phyloP scores from a whole-genome alignment of 495 filamentous ascomycete species.

The Xylaria intraflava region DNA sequence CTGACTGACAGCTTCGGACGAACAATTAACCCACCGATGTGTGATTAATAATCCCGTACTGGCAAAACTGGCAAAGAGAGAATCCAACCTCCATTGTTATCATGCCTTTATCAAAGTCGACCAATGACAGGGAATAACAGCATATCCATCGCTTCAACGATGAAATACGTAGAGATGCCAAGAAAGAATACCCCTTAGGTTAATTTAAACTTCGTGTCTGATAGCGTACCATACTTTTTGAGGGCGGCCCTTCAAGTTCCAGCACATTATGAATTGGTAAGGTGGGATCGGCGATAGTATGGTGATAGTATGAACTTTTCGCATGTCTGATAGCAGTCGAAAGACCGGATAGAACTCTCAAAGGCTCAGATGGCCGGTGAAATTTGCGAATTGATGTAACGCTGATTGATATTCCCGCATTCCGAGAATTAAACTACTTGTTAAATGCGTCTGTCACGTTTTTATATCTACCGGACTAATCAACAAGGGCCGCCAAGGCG shows the following conservation, averaged over 20 bases:
- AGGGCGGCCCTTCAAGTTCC: not conserved
- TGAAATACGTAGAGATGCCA: no score
- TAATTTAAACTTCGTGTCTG: slow-evolving; percentile 1
- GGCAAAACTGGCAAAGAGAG: no score
- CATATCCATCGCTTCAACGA: no score
- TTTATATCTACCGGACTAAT: slow-evolving; percentile 12
- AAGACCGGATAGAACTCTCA: slow-evolving; percentile 1
- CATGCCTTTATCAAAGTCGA: no score
- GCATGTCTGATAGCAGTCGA: not conserved
- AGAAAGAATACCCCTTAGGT: not conserved
- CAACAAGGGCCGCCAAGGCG: slow-evolving; percentile 3
- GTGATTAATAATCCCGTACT: no score
- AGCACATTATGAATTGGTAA: not conserved
- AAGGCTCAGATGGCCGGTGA: not conserved
- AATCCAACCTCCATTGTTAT: no score
- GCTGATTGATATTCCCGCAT: not conserved
- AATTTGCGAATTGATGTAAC: not conserved
- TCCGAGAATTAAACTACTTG: not conserved
- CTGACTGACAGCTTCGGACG: no score
- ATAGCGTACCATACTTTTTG: not conserved
- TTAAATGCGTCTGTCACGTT: slow-evolving; percentile 3
- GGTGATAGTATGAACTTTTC: not conserved
- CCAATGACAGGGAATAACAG: no score
- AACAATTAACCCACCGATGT: no score
- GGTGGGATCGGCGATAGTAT: not conserved